Evolutionary conservation across 768 basidiomycete genomes (phyloP), one percentile per base, ranked within the genome.

Genomic region (Cystofilobasidium capitatum): DNA sequence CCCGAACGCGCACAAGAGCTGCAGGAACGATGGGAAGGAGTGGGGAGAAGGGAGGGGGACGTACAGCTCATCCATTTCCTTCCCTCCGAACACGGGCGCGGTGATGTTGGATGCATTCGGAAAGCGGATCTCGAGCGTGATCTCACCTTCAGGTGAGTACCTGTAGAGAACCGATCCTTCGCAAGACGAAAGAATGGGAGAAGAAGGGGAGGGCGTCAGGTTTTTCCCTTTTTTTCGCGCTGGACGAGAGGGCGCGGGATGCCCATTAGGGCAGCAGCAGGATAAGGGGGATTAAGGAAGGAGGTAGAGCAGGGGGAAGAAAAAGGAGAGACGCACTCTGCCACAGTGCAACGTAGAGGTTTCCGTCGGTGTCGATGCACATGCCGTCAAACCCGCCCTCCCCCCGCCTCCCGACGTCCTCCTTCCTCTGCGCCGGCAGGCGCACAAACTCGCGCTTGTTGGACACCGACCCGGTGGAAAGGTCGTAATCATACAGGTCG

Each of bases 401-500:
- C 24, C 57, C 65, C 14, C 44, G 26, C 17, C 33, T 42, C 12
- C 20, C 61, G 20, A 62, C 47, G 24, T 55, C 42, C 9, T 10
- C 51, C 7, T 8, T 20, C 5, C 12, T 31, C 16, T 29, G 51
- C 29, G 51, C 5, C 29, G 51, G 51, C 29, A 55, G 51, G 14
- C 6, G 16, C 24, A 47, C 60, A n/a, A 83, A 82, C 14, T 83
- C 72, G 14, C 85, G 81, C 64, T 83, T 81, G 72, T 85, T 84
- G 49, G 80, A 78, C 44, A 86, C 71, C 17, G 78, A 76, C n/a
- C 85, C 86, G 57, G 82, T 78, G 24, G 81, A 74, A 60, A 76
- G 70, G 69, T 80, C 78, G 71, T 86, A 87, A 73, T 86, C 84
- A 72, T 85, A 86, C 26, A 83, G 83, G 70, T 85, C 83, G 70